These are phyloP conservation scores for Pochonia chlamydosporia DNA, from an alignment of 2,329 filamentous ascomycete genomes.

Conservation along the genomic window DNA sequence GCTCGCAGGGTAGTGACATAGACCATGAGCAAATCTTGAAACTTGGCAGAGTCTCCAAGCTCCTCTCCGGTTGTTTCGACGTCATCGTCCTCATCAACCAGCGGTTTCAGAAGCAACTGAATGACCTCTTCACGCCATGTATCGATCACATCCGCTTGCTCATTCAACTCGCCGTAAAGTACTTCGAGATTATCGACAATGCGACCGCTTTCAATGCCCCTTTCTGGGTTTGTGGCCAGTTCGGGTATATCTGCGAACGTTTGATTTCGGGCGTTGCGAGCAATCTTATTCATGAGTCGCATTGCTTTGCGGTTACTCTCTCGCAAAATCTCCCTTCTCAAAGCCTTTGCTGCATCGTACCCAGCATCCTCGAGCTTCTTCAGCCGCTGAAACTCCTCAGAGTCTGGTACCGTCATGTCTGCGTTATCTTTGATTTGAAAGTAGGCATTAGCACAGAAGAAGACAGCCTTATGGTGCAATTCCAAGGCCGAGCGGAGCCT, in stretches of 20 bases:
- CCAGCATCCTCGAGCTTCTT: constrained; percentile 65
- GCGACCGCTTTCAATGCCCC: constrained; percentile 67
- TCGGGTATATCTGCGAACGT: constrained; percentile 59
- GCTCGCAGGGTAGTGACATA: constrained; percentile 76
- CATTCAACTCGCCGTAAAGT: constrained; percentile 61
- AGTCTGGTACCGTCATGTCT: constrained; percentile 57
- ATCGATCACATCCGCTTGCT: constrained; percentile 64
- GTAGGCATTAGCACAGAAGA: constrained; percentile 78
- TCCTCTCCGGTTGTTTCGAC: constrained; percentile 80
- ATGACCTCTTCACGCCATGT: constrained; percentile 71
- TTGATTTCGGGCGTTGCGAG: constrained; percentile 43
- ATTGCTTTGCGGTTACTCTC: constrained; percentile 35
- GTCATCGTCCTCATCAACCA: constrained; percentile 76
- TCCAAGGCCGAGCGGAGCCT: constrained; percentile 68
- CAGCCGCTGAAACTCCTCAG: constrained; percentile 58
- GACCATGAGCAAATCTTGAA: constrained; percentile 83
- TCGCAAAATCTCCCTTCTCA: constrained; percentile 73
- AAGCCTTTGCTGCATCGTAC: constrained; percentile 72
- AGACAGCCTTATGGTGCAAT: constrained; percentile 72
- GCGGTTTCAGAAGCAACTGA: constrained; percentile 62
- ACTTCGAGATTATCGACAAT: constrained; percentile 61
- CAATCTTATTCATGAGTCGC: constrained; percentile 57
- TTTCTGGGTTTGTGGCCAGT: constrained; percentile 41
- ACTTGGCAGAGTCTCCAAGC: constrained; percentile 78
- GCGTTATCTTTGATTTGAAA: constrained; percentile 76